Evolutionary conservation across 2,329 filamentous ascomycete genomes (phyloP).

Genomic region (Colletotrichum eremochloae): DNA sequence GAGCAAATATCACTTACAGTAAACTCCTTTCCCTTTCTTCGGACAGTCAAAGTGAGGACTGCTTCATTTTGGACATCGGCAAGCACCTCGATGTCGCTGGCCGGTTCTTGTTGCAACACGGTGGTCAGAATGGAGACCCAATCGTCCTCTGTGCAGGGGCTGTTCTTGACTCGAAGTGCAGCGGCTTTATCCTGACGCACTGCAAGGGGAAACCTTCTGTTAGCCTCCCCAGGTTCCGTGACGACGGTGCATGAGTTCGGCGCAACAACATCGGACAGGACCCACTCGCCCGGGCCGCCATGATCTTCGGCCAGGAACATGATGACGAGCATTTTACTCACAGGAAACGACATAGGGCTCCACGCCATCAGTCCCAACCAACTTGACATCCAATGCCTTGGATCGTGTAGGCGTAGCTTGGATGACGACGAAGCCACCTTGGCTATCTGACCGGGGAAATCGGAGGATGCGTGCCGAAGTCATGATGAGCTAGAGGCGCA

Average conservation of each 20-base stretch:
- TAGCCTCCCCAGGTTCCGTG: slow-evolving; percentile 19
- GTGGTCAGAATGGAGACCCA: slow-evolving; percentile 74
- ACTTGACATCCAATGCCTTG: slow-evolving; percentile 71
- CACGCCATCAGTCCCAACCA: slow-evolving; percentile 77
- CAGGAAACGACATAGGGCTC: slow-evolving; percentile 69
- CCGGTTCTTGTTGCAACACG: slow-evolving; percentile 65
- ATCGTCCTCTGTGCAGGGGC: slow-evolving; percentile 70
- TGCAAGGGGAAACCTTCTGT: slow-evolving; percentile 34
- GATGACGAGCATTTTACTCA: slow-evolving; percentile 57
- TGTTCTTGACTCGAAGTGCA: slow-evolving; percentile 66
- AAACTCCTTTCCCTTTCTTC: slow-evolving; percentile 76
- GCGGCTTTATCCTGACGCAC: slow-evolving; percentile 63
- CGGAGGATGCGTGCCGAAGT: slow-evolving; percentile 61
- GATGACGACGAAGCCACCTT: slow-evolving; percentile 70
- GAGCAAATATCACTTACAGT: slow-evolving; percentile 64
- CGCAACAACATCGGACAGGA: slow-evolving; percentile 40
- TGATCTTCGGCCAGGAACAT: slow-evolving; percentile 37
- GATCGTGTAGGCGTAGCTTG: slow-evolving; percentile 66
- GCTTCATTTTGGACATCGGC: slow-evolving; percentile 68
- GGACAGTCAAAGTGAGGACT: slow-evolving; percentile 72
- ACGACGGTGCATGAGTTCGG: slow-evolving; percentile 28
- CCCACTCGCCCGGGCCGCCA: slow-evolving; percentile 36
- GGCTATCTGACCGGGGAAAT: slow-evolving; percentile 67
- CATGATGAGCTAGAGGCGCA: slow-evolving; percentile 24
- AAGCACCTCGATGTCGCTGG: slow-evolving; percentile 69